Base-by-base conservation (phyloP, 129 eudicot genomes). In the Deinandra increscens region DNA sequence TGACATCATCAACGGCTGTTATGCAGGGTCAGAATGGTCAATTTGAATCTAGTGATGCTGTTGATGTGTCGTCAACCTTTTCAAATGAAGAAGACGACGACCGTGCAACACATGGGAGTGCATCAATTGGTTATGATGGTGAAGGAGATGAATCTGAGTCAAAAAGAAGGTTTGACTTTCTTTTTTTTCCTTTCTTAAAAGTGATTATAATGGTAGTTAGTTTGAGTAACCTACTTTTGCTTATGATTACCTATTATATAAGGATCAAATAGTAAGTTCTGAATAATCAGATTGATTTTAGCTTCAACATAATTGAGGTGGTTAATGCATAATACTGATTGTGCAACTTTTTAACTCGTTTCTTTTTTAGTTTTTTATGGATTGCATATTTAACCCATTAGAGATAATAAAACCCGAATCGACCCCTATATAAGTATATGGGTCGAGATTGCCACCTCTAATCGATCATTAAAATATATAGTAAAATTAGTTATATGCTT, bases 81-180 rank as follows among this genome's bases (percentile, higher is more conserved):
- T 82, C 97, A 11, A 90, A 87, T 51, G 95, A 83, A 59, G 97
- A 86, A 41, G 87, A 82, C 19, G 97, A 90, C 48, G 96, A 89
- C 26, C 84, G 87, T n/a, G 91, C 44, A 5, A 90, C 95, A 50
- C 96, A 77, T 77, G 95, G 95, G 39, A 90, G 97, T 31, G 87
- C 66, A n/a, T 90, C 95, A 12, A 44, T 85, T 69, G 92, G 83
- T 55, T 80, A 78, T 76, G 90, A 91, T 71, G 92, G 86, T 8
- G 97, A 88, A 82, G 95, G 86, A 63, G 96, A 87, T 50, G 96
- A 91, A 78, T 83, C 89, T 1, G 96, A 85, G 77, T 88, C 97
- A 0, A 90, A 90, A 79, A 83, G 89, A 81, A 90, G 97, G 97
- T 90, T 78, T 75, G 36, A 49, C 46, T 11, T 18, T 43, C 20